Percentiles rank a stretch among this genome's conserved stretches.
Conservation (phyloP, 768 basidiomycete genomes). For the Antrodiella citrinella region DNA sequence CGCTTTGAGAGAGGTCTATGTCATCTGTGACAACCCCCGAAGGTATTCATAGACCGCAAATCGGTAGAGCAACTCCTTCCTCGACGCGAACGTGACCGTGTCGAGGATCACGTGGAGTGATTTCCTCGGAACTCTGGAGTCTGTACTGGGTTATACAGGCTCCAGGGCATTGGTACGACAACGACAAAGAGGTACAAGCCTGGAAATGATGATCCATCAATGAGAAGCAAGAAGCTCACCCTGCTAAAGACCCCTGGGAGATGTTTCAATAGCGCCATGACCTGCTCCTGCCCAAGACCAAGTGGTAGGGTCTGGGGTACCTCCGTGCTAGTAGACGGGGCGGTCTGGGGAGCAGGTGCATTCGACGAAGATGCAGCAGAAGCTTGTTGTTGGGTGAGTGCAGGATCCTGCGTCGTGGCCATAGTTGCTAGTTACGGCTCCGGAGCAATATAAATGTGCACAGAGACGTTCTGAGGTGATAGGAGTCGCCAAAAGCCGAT, state of each 20-base stretch:
- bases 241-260: conserved; percentile 43
- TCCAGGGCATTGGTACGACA: too few relatives aligned
- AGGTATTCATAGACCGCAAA: too few relatives aligned
- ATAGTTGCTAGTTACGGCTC: conserved; percentile 7
- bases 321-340: neutral
- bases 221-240: conserved; percentile 18
- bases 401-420: conserved; percentile 14
- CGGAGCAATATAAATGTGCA: conserved; percentile 1
- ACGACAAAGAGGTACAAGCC: conserved; percentile 6
- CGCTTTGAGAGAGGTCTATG: too few relatives aligned
- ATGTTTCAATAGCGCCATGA: conserved; percentile 50
- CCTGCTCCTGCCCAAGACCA: conserved; percentile 43
- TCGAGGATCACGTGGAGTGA: conserved; percentile 14
- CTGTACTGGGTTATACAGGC: too few relatives aligned
- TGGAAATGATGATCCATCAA: conserved; percentile 4
- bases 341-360: neutral
- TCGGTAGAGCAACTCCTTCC: too few relatives aligned
- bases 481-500: neutral
- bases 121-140: too few relatives aligned
- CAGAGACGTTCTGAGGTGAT: neutral
- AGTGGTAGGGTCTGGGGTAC: conserved; percentile 8
- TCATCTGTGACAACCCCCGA: too few relatives aligned
- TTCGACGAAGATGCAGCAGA: neutral
- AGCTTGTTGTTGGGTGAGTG: conserved; percentile 6
- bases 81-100: conserved; percentile 11